These are phyloP conservation scores for Trichoderma gamsii DNA, from an alignment of 495 filamentous ascomycete species.

Conservation along the genomic window DNA sequence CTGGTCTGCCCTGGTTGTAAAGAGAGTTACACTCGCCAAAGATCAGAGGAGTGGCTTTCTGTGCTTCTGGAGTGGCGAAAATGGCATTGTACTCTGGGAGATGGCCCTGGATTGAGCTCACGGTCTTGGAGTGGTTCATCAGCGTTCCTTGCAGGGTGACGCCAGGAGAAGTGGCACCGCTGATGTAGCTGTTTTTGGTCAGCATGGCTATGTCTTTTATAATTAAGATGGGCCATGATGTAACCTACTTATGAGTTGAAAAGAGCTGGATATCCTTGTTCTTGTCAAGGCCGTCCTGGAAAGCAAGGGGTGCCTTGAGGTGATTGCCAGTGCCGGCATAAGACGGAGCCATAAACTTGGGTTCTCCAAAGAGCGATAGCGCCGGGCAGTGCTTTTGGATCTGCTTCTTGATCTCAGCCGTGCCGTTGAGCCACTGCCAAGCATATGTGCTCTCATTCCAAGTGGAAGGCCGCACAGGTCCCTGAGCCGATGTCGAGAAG, in stretches of 20 bases:
- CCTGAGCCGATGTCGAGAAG: slow-evolving; percentile 49
- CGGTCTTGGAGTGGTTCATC: slow-evolving; percentile 59
- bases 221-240: too few relatives aligned
- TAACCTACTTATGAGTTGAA: slow-evolving; percentile 57
- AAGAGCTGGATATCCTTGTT: slow-evolving; percentile 49
- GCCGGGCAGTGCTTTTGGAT: slow-evolving; percentile 49
- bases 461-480: slow-evolving; percentile 42
- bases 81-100: slow-evolving; percentile 39
- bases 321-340: slow-evolving; percentile 52
- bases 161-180: slow-evolving; percentile 53
- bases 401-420: slow-evolving; percentile 40
- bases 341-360: slow-evolving; percentile 54
- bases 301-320: slow-evolving; percentile 46
- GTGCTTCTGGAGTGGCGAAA: slow-evolving; percentile 29
- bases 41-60: slow-evolving; percentile 39
- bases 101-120: slow-evolving; percentile 43
- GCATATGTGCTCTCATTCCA: slow-evolving; percentile 57
- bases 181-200: slow-evolving; percentile 51
- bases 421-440: slow-evolving; percentile 55
- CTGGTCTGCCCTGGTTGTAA: slow-evolving; percentile 56
- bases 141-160: slow-evolving; percentile 59
- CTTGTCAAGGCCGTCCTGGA: slow-evolving; percentile 45
- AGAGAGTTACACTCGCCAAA: slow-evolving; percentile 63
- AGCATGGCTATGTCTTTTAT: neutral
- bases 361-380: slow-evolving; percentile 33